A percentile compares a stretch with the other conserved stretches of the same genome.
Conservation (phyloP, 148 eudicot species). For the Vaccinium myrtillus region DNA sequence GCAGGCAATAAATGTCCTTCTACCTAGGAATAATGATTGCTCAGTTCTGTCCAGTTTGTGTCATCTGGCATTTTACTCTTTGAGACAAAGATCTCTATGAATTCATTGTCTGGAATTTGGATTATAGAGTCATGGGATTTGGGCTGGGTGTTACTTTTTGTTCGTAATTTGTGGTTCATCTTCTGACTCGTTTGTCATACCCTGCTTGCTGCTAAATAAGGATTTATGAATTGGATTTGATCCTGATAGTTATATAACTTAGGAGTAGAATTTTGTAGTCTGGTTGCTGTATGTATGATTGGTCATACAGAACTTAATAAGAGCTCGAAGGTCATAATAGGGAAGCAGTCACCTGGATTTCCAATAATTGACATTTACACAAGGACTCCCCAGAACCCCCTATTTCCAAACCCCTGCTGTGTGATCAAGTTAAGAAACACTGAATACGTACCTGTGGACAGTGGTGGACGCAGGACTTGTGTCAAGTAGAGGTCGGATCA, state of each 20-base stretch:
- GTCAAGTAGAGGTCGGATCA: too few species aligned
- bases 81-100: background rate
- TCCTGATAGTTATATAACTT: background rate
- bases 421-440: background rate
- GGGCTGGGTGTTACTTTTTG: background rate
- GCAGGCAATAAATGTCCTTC: background rate
- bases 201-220: background rate
- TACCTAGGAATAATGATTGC: background rate
- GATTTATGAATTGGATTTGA: background rate
- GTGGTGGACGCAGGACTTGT: too few species aligned
- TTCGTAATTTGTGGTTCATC: background rate
- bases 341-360: background rate
- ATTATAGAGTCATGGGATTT: background rate
- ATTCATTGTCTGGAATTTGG: background rate
- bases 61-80: background rate
- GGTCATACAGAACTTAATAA: background rate
- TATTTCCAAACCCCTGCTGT: background rate
- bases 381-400: background rate
- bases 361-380: background rate
- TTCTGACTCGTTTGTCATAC: background rate
- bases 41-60: background rate
- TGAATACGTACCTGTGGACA: background rate
- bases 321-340: background rate
- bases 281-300: background rate
- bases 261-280: background rate